These are phyloP conservation scores for Tuber melanosporum DNA, from an alignment of 495 filamentous ascomycete genomes.

Conservation along the genomic window DNA sequence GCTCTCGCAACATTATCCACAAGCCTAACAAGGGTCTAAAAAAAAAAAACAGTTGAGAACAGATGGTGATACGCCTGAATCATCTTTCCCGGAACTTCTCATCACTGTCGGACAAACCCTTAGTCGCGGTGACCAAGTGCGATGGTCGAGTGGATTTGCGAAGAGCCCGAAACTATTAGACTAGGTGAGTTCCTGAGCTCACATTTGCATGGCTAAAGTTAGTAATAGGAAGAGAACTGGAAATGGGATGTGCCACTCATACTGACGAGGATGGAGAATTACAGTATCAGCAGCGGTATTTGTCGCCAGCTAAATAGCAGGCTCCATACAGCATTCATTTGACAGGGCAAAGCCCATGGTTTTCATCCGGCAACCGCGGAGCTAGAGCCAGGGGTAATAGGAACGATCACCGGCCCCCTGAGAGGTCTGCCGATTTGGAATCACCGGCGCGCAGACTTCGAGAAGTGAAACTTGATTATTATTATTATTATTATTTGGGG, in stretches of 20 bases:
- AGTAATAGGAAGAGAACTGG: neutral
- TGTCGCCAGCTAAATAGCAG: neutral
- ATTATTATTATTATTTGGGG: neutral
- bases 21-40: neutral
- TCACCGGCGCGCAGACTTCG: neutral
- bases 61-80: neutral
- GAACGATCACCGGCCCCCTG: neutral
- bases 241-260: neutral
- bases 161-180: too few species aligned
- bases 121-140: neutral
- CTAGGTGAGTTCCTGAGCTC: neutral
- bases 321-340: neutral
- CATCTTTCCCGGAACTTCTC: neutral
- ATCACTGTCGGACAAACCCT: neutral
- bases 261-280: neutral
- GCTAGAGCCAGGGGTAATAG: neutral
- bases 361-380: neutral
- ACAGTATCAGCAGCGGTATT: neutral
- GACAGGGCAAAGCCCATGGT: neutral
- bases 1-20: neutral
- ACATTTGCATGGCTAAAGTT: neutral
- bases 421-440: neutral
- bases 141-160: neutral
- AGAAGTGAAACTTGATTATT: neutral
- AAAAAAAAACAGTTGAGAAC: neutral